Base-by-base conservation (phyloP, 495 filamentous ascomycete species). In the Podospora tetraspora region DNA sequence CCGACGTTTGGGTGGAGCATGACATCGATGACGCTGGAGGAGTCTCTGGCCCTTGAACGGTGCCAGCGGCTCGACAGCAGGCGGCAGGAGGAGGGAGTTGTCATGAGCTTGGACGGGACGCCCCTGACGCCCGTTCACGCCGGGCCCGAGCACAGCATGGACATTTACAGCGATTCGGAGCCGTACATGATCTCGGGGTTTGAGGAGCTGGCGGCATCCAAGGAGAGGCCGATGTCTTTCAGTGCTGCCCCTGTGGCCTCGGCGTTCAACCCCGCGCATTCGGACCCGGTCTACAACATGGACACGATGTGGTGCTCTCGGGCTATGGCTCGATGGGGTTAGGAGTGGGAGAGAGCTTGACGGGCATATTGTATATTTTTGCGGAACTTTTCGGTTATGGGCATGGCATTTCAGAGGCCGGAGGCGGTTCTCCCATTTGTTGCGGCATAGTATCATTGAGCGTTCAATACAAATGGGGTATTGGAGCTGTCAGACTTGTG, bases 121-220 rank as follows among this genome's bases (percentile, higher is more conserved):
- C 82, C 82, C n/a, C 66, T 84, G 2, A 85, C 83, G 16, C 79
- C 84, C 0, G 77, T 84, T 29, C 83, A 86, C 70, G 79, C 76
- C 2, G 74, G 78, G 57, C 82, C 85, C 64, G 80, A 83, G 43
- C 78, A 80, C n/a, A 86, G 84, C 84, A 69, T 79, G 19, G n/a
- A 67, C 34, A 58, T 70, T 62, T 68, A 67, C 61, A 52, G 59
- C 6, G 73, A 79, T 37, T 74, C 79, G 59, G 90, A 92, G 74
- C 89, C 89, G 13, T 92, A 92, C 73, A 91, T 92, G 87, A 71
- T 82, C 59, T 85, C 83, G 10, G 90, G 90, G 16, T 92, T 92
- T 74, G 86, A 87, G 63, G 78, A 81, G 56, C 73, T 85, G 57
- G 80, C 82, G n/a, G 77, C 78, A 30, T 80, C 79, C 1, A 82